Conservation (phyloP, 352 stramenopile genomes). For the Globisporangium irregulare region DNA sequence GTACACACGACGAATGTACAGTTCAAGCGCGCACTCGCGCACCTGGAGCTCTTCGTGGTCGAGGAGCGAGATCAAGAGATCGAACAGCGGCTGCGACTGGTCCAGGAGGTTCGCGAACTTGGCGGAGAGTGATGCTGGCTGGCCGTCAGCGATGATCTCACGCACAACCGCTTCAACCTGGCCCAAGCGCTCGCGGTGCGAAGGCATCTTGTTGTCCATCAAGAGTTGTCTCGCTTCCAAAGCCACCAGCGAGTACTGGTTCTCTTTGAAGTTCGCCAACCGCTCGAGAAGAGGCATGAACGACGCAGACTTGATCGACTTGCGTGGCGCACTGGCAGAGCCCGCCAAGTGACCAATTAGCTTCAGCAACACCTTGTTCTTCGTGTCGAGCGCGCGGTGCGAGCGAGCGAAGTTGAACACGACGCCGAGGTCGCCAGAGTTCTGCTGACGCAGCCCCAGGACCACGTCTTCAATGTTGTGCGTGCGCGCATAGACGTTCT, state of each 20-base stretch:
- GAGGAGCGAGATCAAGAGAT: conserved; percentile 77
- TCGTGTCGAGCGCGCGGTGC: conserved; percentile 87
- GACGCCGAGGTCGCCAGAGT: conserved; percentile 80
- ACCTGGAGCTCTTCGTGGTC: conserved; percentile 67
- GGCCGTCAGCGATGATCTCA: conserved; percentile 55
- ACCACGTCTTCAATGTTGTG: conserved; percentile 85
- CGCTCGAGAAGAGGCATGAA: conserved; percentile 85
- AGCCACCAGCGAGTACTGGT: conserved; percentile 92
- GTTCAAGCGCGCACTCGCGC: conserved; percentile 70
- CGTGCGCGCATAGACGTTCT: conserved; percentile 69
- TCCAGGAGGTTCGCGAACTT: conserved; percentile 68
- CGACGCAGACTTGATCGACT: conserved; percentile 53
- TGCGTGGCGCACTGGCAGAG: conserved; percentile 32
- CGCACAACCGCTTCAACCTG: conserved; percentile 77
- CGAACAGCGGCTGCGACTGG: conserved; percentile 83
- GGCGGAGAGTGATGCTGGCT: conserved; percentile 44
- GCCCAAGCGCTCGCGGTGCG: conserved; percentile 88
- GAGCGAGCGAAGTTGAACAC: conserved; percentile 91
- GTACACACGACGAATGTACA: conserved; percentile 86
- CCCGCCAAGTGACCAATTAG: conserved; percentile 58
- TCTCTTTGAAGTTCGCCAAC: conserved; percentile 86
- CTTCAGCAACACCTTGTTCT: conserved; percentile 81
- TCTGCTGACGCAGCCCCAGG: conserved; percentile 86
- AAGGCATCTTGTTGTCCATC: conserved; percentile 96
- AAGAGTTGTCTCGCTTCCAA: conserved; percentile 95